Base-by-base conservation (phyloP, 257 asterid genomes). In the Ilex asprella region DNA sequence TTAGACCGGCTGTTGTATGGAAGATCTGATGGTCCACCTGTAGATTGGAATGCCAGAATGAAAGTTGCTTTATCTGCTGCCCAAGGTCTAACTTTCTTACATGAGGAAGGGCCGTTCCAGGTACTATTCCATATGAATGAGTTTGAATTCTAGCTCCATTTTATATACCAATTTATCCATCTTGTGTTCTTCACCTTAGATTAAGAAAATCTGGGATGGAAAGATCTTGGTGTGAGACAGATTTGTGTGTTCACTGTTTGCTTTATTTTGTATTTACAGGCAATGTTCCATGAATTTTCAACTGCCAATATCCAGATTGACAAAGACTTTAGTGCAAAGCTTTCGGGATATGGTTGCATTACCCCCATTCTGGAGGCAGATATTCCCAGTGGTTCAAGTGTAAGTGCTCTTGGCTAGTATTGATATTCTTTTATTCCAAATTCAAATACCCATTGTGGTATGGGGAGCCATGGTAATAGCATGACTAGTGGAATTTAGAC, bases 51-150 rank as follows among this genome's bases (percentile, higher is more conserved):
- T 78, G 79, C 89, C 70, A 81, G 98, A 70, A 88, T 81, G 88
- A 91, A 87, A 78, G 91, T 86, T 63, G 95, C 94, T 63, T 73
- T 78, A 29, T 88, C 95, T 76, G 96, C 98, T 63, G 94, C 98
- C 12, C 98, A 79, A 72, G 96, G 94, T 70, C 82, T 91, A n/a
- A 91, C 98, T 10, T 91, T 91, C 76, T 78, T 91, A 68, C 96
- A 91, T 12, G 98, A 91, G 76, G 98, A 91, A 81, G 98, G 98
- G 32, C 98, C 98, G 59, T 91, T 91, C 75, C 98, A 91, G 95
- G 97, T 89, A 69, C 43, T 3, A 4, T 35, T 35, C 41, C 5
- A 35, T 35, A 35, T 35, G 41, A 35, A 3, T 35, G 41, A 21
- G 27, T 0, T 21, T 21, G 27, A 21, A 21, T 21, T 21, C 27